Conservation (phyloP, 2,329 filamentous ascomycete genomes). For the Davidsoniella virescens region DNA sequence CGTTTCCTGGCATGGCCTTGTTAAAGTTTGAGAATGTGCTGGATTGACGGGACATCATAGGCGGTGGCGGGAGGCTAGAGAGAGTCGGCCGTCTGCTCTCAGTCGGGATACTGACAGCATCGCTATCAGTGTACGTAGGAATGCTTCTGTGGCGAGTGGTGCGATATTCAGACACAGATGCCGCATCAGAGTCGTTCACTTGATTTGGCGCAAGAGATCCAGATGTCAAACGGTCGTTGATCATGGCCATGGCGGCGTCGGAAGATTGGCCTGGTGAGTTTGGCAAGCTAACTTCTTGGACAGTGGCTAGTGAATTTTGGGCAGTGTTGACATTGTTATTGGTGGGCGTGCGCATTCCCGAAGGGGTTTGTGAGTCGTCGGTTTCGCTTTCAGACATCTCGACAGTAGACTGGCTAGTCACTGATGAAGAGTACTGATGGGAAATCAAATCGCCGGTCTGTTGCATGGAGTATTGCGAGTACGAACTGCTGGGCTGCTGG, state of each 20-base stretch:
- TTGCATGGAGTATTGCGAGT: conserved; percentile 6
- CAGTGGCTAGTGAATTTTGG: conserved; percentile 50
- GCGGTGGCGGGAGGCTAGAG: conserved; percentile 23
- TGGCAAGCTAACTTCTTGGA: conserved; percentile 73
- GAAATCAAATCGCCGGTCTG: background rate
- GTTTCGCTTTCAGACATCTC: conserved; percentile 33
- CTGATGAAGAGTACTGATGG: conserved; percentile 6
- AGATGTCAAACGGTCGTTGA: conserved; percentile 29
- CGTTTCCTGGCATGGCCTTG: conserved; percentile 52
- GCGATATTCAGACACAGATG: conserved; percentile 3
- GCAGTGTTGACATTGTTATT: conserved; percentile 38
- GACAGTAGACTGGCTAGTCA: conserved; percentile 8
- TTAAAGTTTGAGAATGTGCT: conserved; percentile 48
- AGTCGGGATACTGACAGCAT: conserved; percentile 39
- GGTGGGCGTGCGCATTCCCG: conserved; percentile 43
- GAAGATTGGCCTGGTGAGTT: conserved; percentile 42
- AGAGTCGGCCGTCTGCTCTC: conserved; percentile 28
- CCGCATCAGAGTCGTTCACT: conserved; percentile 7
- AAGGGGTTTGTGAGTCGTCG: conserved; percentile 31
- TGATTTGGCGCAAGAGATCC: background rate
- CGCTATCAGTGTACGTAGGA: conserved; percentile 34
- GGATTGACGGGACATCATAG: conserved; percentile 48
- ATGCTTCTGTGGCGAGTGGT: conserved; percentile 1
- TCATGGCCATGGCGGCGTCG: conserved; percentile 33
- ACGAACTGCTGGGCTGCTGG: background rate